Evolutionary conservation across 1,284 basidiomycete species (phyloP), one percentile per base, ranked within the genome.

Genomic region (Apiotrichum veenhuisii): DNA sequence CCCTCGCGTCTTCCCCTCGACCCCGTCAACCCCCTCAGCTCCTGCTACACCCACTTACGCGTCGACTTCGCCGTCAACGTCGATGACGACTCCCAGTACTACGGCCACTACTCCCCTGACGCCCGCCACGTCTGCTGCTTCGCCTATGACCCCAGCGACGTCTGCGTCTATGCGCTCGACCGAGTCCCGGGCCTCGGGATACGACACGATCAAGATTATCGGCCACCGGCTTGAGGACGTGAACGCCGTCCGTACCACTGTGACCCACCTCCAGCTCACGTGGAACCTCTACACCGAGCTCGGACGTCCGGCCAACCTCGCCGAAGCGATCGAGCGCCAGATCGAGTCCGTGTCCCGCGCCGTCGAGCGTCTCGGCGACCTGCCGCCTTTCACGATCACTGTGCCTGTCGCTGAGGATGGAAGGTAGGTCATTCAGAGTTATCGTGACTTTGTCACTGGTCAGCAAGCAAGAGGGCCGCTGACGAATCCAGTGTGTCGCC

Each of bases 211-310:
- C 54, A 49, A 55, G 41, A 36, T 55, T 18, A 30, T 44, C 12
- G 47, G 46, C 5, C 47, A 49, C 23, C 40, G 47, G 4, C 41
- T 40, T n/a, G 54, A 55, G 30, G 54, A 55, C 42, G 36, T 55
- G 4, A 41, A 47, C 7, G 47, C 54, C 15, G 41, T 55, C 30
- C 54, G 54, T 34, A 27, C 40, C 2, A n/a, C 47, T 1, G 33
- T 49, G 27, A 40, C 47, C 15, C 54, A 55, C n/a, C 47, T 55
- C 47, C 54, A 55, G 33, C 34, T 50, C 23, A 50, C 47, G 33
- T 55, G 54, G 54, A 37, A 25, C 5, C 47, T 55, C 40, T 55
- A 55, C 41, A 47, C 22, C 25, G 41, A 50, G 20, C 47, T 55
- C 33, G 47, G 47, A 11, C 40, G 54, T 18, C 54, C 54, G 25